Percentiles rank a stretch among this genome's conserved stretches.
Evolutionary conservation across 2,329 filamentous ascomycete species (phyloP).

Genomic region (Fusarium poae): DNA sequence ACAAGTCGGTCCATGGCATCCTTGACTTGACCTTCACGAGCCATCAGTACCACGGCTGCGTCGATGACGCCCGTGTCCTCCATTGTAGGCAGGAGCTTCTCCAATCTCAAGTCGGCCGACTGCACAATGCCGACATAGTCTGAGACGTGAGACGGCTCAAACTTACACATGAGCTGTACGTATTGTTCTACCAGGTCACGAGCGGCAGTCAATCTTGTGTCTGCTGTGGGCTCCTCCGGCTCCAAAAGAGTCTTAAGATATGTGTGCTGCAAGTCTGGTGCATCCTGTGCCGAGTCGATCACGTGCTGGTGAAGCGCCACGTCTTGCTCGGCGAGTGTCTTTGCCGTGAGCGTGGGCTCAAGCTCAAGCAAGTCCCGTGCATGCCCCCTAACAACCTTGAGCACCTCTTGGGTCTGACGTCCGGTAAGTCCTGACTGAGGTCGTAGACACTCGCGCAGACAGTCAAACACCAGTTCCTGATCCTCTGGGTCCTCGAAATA

Average conservation of each 20-base stretch:
- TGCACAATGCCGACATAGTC: constrained; percentile 84
- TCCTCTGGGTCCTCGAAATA: constrained; percentile 90
- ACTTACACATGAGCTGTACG: constrained; percentile 90
- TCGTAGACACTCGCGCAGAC: constrained; percentile 80
- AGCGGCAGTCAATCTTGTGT: constrained; percentile 56
- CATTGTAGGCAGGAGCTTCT: constrained; percentile 85
- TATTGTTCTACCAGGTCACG: constrained; percentile 83
- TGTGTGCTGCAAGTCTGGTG: constrained; percentile 75
- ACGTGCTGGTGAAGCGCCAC: constrained; percentile 75
- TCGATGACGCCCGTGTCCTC: constrained; percentile 92
- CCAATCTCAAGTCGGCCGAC: constrained; percentile 81
- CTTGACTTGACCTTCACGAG: constrained; percentile 84
- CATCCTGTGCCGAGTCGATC: constrained; percentile 71
- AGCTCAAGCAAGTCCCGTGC: constrained; percentile 75
- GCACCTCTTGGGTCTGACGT: constrained; percentile 80
- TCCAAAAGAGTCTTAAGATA: constrained; percentile 85
- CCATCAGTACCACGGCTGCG: constrained; percentile 91
- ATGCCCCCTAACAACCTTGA: constrained; percentile 73
- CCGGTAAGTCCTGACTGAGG: constrained; percentile 71
- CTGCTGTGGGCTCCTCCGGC: constrained; percentile 57
- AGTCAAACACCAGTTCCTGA: constrained; percentile 80
- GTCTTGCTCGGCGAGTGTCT: constrained; percentile 71
- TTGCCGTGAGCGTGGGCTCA: constrained; percentile 74
- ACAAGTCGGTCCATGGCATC: constrained; percentile 88
- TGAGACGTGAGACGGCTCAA: constrained; percentile 84